phyloP scores from a whole-genome alignment of 192 early-diverging fungal genomes.

The Coemansia sp. region DNA sequence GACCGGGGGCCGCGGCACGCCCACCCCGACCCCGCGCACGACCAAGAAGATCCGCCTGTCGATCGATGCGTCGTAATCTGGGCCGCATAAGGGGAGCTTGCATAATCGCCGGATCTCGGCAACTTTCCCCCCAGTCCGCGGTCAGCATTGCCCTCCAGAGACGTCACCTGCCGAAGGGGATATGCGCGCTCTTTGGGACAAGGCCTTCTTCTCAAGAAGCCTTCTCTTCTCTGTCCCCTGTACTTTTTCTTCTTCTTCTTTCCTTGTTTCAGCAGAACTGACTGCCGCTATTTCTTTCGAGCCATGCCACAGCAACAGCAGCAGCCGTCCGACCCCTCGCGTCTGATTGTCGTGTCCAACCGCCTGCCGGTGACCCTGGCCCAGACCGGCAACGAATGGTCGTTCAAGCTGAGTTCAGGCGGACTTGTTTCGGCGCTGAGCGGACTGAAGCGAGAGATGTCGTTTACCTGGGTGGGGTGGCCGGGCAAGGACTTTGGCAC shows the following conservation, averaged over 20 bases:
- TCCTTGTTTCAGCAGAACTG: neutral
- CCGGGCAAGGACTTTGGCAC: conserved; percentile 81
- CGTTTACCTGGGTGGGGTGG: conserved; percentile 99
- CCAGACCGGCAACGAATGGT: conserved; percentile 48
- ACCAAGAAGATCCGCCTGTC: conserved; percentile 43
- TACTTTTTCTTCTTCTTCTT: neutral
- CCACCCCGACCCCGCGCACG: conserved; percentile 10
- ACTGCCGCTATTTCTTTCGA: neutral
- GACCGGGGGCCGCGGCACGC: conserved; percentile 18
- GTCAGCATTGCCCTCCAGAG: too few relatives aligned
- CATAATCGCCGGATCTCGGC: neutral
- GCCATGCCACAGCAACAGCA: neutral
- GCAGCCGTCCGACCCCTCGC: conserved; percentile 28
- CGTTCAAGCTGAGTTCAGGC: conserved; percentile 84
- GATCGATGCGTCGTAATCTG: conserved; percentile 12
- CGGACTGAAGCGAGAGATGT: conserved; percentile 91
- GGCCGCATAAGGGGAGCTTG: neutral
- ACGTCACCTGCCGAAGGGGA: too few relatives aligned
- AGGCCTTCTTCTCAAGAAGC: neutral
- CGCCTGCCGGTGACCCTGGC: conserved; percentile 84
- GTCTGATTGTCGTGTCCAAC: conserved; percentile 91
- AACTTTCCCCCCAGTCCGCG: neutral
- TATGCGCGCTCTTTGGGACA: too few relatives aligned
- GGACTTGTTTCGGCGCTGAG: conserved; percentile 93
- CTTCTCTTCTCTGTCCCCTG: neutral